Base-by-base conservation (phyloP, 306 rosid species). In the Phaseolus lunatus region DNA sequence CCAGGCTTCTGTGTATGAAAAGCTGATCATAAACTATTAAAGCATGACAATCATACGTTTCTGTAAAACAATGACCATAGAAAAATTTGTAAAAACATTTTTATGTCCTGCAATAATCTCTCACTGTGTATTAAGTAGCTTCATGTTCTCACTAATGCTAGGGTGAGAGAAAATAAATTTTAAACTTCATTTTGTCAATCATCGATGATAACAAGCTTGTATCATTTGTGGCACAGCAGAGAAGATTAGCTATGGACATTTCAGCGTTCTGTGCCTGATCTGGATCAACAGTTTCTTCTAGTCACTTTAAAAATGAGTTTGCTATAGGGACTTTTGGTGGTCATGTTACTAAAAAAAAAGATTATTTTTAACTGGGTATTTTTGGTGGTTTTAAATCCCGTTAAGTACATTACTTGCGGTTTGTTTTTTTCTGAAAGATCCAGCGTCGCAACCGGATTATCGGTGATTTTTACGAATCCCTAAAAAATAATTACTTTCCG, bases 171-270 rank as follows among this genome's bases (percentile, higher is more conserved):
- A 52, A 57, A 16, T 29, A 31, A 52, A 54, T 58, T 15, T 70
- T 71, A 5, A 26, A 65, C 22, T 66, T 58, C 41, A 26, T 69
- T 70, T 84, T 50, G 33, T 23, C 70, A 29, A 31, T 81, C 44
- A 45, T 64, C 53, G 52, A 33, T 47, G 37, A 29, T 77, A 44
- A 73, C 70, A 66, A 78, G 73, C 77, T 71, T 71, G 27, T 69
- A 41, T 63, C 80, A 78, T 75, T 54, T 69, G 78, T 78, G 80
- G 75, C 62, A 70, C 45, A 75, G 57, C 85, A 68, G 86, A 66
- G 58, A 68, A 52, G 83, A 67, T 35, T 78, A 62, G 43, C 76
- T 43, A 57, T 65, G 4, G 16, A 45, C 62, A 73, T 49, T 48
- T 43, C 45, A 49, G 81, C 65, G 47, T 44, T 68, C 78, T 39